These are phyloP conservation scores for Trichoderma brevicompactum DNA, from an alignment of 2,329 filamentous ascomycete species.

Conservation along the genomic window DNA sequence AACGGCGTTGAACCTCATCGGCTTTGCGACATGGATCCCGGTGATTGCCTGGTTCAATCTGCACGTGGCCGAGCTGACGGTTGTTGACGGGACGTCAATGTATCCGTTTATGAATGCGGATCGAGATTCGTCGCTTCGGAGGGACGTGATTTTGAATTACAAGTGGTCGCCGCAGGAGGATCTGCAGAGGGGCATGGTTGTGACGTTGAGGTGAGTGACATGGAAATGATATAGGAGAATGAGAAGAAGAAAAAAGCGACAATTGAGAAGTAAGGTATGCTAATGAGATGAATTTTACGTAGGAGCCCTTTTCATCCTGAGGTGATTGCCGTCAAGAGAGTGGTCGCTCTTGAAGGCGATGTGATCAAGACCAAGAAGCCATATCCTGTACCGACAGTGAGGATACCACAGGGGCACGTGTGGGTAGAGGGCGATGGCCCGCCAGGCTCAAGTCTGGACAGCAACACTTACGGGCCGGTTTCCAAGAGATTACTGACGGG, in stretches of 20 bases:
- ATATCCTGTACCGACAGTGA: constrained; percentile 59
- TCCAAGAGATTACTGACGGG: constrained; percentile 76
- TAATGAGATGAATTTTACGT: background rate
- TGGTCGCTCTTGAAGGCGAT: constrained; percentile 82
- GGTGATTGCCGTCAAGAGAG: constrained; percentile 74
- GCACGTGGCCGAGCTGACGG: constrained; percentile 61
- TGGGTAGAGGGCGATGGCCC: constrained; percentile 94
- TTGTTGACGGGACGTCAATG: constrained; percentile 71
- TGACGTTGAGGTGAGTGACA: constrained; percentile 65
- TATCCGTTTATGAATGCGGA: constrained; percentile 75
- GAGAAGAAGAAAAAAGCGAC: background rate
- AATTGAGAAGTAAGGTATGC: background rate
- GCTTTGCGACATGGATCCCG: constrained; percentile 65
- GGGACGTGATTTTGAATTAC: constrained; percentile 62
- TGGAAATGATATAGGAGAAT: background rate
- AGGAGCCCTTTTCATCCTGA: constrained; percentile 75
- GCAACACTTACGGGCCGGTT: constrained; percentile 87
- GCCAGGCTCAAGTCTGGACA: constrained; percentile 73
- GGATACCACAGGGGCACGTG: constrained; percentile 81
- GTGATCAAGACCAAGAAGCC: constrained; percentile 67
- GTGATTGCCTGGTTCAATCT: constrained; percentile 65
- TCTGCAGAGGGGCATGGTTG: constrained; percentile 72
- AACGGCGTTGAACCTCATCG: constrained; percentile 54
- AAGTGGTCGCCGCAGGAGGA: constrained; percentile 63
- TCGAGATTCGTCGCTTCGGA: constrained; percentile 57